phyloP scores from a whole-genome alignment of 306 rosid genomes.

The Fagus sylvatica region DNA sequence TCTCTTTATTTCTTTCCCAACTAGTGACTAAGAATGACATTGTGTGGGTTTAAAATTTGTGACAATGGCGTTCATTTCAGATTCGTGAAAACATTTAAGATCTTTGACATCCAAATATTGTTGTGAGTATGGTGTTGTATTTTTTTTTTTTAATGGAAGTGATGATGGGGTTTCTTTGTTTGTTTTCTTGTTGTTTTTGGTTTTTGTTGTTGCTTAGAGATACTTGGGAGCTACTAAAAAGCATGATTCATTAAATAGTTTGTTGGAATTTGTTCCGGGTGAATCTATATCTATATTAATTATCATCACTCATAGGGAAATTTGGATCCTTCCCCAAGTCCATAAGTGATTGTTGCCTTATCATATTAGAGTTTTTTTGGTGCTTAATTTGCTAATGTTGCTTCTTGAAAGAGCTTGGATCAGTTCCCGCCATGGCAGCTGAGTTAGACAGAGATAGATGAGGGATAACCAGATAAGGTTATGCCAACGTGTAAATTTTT shows the following conservation, averaged over 20 bases:
- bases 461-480: too few species aligned
- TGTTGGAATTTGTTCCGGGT: conserved; percentile 90
- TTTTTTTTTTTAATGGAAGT: not conserved
- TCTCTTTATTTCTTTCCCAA: too few species aligned
- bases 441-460: too few species aligned
- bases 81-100: not conserved
- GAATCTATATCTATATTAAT: conserved; percentile 54
- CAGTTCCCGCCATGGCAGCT: too few species aligned
- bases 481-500: too few species aligned
- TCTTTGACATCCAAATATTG: conserved; percentile 88
- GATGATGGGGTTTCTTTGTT: not conserved
- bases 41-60: too few species aligned
- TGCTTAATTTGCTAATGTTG: conserved; percentile 5
- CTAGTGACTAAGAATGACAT: too few species aligned
- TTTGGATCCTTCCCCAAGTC: conserved; percentile 93
- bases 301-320: conserved; percentile 79
- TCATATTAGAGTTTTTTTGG: not conserved
- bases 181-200: not conserved
- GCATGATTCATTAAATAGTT: conserved; percentile 76
- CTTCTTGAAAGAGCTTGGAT: not conserved
- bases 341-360: conserved; percentile 50
- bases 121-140: conserved; percentile 53
- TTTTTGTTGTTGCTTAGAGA: conserved; percentile 43
- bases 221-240: conserved; percentile 90
- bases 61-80: too few species aligned